Base-by-base conservation (phyloP, 129 eudicot species). In the Artemisia argyi region DNA sequence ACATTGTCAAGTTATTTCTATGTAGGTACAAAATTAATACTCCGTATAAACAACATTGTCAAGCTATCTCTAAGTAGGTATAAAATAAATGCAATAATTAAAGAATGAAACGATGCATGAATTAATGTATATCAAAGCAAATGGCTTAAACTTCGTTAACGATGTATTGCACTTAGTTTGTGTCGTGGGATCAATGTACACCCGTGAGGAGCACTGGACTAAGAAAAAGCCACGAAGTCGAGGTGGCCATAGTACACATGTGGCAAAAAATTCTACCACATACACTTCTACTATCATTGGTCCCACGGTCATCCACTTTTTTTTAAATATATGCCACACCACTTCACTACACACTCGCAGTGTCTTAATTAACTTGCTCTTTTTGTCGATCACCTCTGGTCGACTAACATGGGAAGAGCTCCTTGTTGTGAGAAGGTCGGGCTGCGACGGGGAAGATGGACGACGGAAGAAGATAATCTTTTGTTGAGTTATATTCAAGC, bases 381-480 rank as follows among this genome's bases (percentile, higher is more conserved):
- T 39, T 39, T 39, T 39, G 46, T 39, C 26, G 26, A 24, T 24
- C 46, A 39, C 46, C 46, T 39, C 46, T 39, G 10, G 1, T 7
- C 46, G 46, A 39, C 11, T 39, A 66, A 66, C 22, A 91, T 91
- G 97, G 97, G 91, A 28, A 82, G 97, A 80, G 87, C 97, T 11
- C 96, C 97, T 18, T 91, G 97, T 53, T 91, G 97, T 55, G 93
- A 86, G 68, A 91, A 91, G 77, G 81, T 91, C 7, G 97, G 97
- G 20, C 61, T 91, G 67, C 83, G 72, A 57, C 73, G 89, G 17
- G 97, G 97, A 39, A 75, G 97, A 44, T 91, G 97, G 97, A 88
- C 91, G 0, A 79, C 87, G 0, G 96, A 91, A 73, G 96, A 91
- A 79, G 97, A 91, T 47, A 78, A 84, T 63, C 66, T 70, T 28